Percentiles rank a stretch among this genome's conserved stretches.
Evolutionary conservation across 108 stramenopile species (phyloP).

Genomic region (Chaetoceros tenuissimus): DNA sequence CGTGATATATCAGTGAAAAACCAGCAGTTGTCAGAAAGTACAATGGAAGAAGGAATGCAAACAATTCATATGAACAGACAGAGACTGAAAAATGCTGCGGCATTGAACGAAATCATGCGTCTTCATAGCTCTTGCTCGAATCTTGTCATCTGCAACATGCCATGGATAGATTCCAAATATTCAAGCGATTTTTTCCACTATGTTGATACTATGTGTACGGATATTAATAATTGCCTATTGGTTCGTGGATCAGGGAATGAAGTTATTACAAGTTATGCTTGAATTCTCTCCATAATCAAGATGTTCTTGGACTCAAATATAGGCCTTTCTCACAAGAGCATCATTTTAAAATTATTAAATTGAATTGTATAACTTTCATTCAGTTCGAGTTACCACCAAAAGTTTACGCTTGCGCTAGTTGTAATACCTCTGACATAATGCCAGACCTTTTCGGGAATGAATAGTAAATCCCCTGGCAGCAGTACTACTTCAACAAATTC

Average conservation of each 20-base stretch:
- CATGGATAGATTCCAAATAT: constrained; percentile 33
- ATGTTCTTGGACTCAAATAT: too few relatives aligned
- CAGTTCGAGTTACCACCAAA: constrained; percentile 38
- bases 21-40: background rate
- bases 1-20: background rate
- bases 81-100: constrained; percentile 12
- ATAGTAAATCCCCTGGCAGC: constrained; percentile 57
- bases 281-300: too few relatives aligned
- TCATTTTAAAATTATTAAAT: too few relatives aligned
- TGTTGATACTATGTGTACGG: constrained; percentile 36
- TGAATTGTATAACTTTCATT: too few relatives aligned
- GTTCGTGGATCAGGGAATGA: constrained; percentile 66
- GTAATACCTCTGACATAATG: constrained; percentile 51
- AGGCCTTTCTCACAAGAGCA: too few relatives aligned
- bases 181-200: constrained; percentile 39
- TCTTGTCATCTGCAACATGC: constrained; percentile 77
- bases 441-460: constrained; percentile 53
- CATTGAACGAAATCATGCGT: constrained; percentile 43
- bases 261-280: constrained; percentile 64
- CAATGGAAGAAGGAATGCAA: background rate
- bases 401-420: constrained; percentile 46
- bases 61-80: background rate
- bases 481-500: constrained; percentile 32
- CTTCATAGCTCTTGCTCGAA: constrained; percentile 35
- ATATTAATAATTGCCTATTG: constrained; percentile 42